Evolutionary conservation across 164 flowering plant species (phyloP), one percentile per base, ranked within the genome.

Genomic region (Chimonanthus praecox): DNA sequence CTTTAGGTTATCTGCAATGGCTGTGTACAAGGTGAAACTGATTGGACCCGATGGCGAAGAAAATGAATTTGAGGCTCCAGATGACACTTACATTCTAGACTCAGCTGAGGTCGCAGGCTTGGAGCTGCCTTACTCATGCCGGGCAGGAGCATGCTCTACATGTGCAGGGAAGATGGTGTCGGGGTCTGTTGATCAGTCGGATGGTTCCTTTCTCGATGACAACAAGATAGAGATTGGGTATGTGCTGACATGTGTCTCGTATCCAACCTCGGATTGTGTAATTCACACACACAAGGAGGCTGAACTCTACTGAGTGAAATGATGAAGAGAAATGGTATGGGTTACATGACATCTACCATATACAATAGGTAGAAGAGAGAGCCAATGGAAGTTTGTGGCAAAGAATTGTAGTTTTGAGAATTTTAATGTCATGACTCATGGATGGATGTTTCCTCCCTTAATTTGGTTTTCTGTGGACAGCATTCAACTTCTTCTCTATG

Each of bases 141-240:
- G 92, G 79, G 97, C 91, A 10, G 94, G 94, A 11, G 90, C 97
- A 1, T 91, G 97, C 82, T 90, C 90, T 4, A 88, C 92, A 48
- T 91, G 97, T 77, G 94, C 92, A 0, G 97, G 97, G 67, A 75
- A 84, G 77, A 61, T 88, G 51, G 84, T 46, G 10, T 51, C 78
- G 0, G 94, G 97, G 21, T 33, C 86, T 1, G 92, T 91, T 16
- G 90, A 91, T 68, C 97, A 91, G 75, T 83, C 90, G 0, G 97
- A 91, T 54, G 92, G 92, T 49, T 89, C 92, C 3, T 91, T 87
- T 86, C 91, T 91, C 4, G 92, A 88, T 33, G 91, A 89, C 0
- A n/a, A 54, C 3, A 90, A 86, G 74, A 79, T 87, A 84, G 79
- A 76, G 50, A 67, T 80, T 13, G 89, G 91, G 3, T 91, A 83